Conservation (phyloP, 2,329 filamentous ascomycete genomes). For the Curvularia eragrostidis region DNA sequence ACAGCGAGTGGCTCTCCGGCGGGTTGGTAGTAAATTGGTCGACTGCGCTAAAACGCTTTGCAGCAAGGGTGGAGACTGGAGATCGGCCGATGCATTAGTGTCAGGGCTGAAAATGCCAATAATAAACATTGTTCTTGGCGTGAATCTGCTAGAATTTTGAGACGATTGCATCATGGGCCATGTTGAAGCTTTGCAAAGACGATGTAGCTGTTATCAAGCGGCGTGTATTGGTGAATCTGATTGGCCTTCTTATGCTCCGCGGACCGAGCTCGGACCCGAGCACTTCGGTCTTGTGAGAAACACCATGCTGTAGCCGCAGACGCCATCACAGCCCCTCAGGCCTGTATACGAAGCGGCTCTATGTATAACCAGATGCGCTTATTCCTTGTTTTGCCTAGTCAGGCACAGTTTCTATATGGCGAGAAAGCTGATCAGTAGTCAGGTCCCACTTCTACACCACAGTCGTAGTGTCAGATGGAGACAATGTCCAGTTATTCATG, state of each 20-base stretch:
- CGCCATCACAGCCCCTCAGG: neutral
- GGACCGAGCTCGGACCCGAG: neutral
- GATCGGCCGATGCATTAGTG: constrained; percentile 2
- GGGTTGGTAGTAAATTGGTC: neutral
- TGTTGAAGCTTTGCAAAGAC: neutral
- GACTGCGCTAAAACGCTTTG: neutral
- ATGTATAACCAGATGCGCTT: neutral
- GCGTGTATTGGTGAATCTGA: neutral
- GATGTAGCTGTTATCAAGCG: neutral
- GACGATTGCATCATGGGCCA: neutral
- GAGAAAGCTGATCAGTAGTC: neutral
- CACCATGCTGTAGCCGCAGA: neutral
- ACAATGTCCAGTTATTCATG: neutral
- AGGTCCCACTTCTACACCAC: neutral
- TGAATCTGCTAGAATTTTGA: neutral
- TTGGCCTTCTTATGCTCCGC: neutral
- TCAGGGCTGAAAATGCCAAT: neutral
- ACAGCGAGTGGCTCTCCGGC: neutral
- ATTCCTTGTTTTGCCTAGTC: neutral
- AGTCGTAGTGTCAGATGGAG: no score
- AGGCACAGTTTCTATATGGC: neutral
- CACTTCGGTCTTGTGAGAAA: neutral
- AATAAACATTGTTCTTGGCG: neutral
- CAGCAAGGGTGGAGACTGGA: neutral
- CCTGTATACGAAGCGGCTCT: neutral